Base-by-base conservation (phyloP, 2,329 filamentous ascomycete genomes). In the Paraphaeosphaeria sporulosa region DNA sequence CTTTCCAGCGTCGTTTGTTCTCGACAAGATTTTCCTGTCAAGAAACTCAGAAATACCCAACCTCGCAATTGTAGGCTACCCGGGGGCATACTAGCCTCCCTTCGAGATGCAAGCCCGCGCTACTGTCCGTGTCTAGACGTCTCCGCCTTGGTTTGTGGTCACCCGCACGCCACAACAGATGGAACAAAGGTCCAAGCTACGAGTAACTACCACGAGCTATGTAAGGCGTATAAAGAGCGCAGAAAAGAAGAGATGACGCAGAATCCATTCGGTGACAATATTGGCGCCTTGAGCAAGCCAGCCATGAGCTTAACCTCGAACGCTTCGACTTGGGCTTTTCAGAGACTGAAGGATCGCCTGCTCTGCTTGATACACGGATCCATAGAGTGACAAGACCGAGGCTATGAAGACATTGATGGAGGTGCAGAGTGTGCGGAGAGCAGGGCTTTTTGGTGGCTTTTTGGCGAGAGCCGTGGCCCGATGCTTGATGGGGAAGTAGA, bases 31-130 rank as follows among this genome's bases (percentile, higher is more conserved):
- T 15, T 64, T 46, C 19, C 44, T 81, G 6, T 60, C 34, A 7
- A 54, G 56, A 36, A 88, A 90, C 58, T 84, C 4, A 89, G 85
- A 25, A 74, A 92, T 0, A 83, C 88, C 0, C 84, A 85, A 12
- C 78, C 30, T 94, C 0, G 90, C 90, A 0, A 92, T 94, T 67
- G 87, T 94, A 1, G 91, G 91, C 0, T 91, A 92, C 76, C 84
- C 90, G 57, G 89, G 89, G 0, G 90, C 90, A 0, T 93, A 92
- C 73, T 94, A 91, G 91, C 90, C 90, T 0, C 87, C 91, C 0
- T 91, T 93, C 83, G 91, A 94, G 74, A 92, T 93, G 90, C 91
- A 94, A 77, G 88, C 91, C 1, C 84, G 90, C 1, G 85, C 90
- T 61, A 78, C 93, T 6, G 81, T 87, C 0, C 75, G 82, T 12